A percentile compares a stretch with the other conserved stretches of the same genome.
These are phyloP conservation scores for Geosmithia morbida DNA, from an alignment of 2,329 filamentous ascomycete species.

Conservation along the genomic window DNA sequence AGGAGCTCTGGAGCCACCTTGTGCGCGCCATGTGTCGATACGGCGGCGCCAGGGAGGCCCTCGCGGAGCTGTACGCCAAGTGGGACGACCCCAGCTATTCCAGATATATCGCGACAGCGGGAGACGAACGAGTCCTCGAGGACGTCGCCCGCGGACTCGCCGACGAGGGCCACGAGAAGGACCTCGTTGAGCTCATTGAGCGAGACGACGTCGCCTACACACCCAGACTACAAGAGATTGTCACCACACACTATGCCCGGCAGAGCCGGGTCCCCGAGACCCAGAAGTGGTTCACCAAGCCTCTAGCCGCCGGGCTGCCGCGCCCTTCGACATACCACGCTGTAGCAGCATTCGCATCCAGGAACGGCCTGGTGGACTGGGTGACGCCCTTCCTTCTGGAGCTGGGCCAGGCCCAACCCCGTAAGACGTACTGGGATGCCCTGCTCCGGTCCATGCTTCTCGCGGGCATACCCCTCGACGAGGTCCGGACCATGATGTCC, in stretches of 20 bases:
- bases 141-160: constrained; percentile 40
- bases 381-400: constrained; percentile 42
- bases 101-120: constrained; percentile 7
- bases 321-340: constrained; percentile 4
- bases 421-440: constrained; percentile 52
- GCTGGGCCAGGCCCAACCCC: constrained; percentile 29
- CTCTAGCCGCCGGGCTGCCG: constrained; percentile 8
- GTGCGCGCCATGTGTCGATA: constrained; percentile 33
- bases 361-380: constrained; percentile 46
- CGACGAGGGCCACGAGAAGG: constrained; percentile 38
- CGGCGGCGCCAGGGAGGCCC: constrained; percentile 39
- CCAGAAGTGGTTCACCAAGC: constrained; percentile 50
- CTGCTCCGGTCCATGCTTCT: constrained; percentile 60
- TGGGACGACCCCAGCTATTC: constrained; percentile 11
- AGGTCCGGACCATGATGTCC: constrained; percentile 40
- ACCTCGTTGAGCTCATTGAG: constrained; percentile 41
- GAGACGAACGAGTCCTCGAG: constrained; percentile 10
- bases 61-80: constrained; percentile 21
- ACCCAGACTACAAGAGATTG: constrained; percentile 30
- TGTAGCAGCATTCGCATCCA: constrained; percentile 36
- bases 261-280: constrained; percentile 43
- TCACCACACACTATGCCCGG: constrained; percentile 49
- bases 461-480: constrained; percentile 47
- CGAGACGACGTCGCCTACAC: constrained; percentile 28
- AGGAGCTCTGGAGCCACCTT: constrained; percentile 14